Percentiles rank a stretch among this genome's conserved stretches.
Conservation (phyloP, 2,329 filamentous ascomycete species). For the Sarocladiaceae sp. region DNA sequence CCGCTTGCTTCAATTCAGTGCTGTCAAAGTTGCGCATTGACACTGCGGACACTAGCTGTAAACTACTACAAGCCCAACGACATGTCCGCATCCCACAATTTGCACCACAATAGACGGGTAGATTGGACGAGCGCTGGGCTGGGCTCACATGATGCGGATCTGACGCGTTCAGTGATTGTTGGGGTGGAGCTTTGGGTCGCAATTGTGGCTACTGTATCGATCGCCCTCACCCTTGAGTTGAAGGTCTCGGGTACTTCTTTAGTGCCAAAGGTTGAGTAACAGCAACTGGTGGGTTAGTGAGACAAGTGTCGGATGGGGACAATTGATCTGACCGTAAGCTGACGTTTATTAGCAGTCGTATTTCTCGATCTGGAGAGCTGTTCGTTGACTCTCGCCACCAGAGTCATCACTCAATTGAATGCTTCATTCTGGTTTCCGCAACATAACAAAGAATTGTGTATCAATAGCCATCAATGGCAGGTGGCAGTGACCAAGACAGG, state of each 20-base stretch:
- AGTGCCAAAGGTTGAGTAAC: no score
- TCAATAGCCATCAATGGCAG: no score
- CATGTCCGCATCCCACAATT: not conserved
- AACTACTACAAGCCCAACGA: not conserved
- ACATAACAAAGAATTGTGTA: no score
- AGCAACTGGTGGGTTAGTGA: not conserved
- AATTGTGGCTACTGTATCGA: not conserved
- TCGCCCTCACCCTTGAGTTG: not conserved
- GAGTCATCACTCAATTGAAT: not conserved
- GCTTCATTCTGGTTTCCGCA: not conserved
- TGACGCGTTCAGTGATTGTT: not conserved
- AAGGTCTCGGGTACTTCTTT: no score
- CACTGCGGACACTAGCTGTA: no score
- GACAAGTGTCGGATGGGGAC: not conserved
- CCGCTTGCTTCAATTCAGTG: no score
- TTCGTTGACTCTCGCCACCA: not conserved
- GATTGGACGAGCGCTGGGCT: not conserved
- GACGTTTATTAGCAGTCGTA: not conserved
- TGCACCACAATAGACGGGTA: not conserved
- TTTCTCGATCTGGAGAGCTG: not conserved
- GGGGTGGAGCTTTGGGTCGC: not conserved
- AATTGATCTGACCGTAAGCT: not conserved
- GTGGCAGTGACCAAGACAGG: not conserved
- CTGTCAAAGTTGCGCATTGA: not conserved
- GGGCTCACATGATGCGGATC: not conserved